Percentiles rank a stretch among this genome's conserved stretches.
Evolutionary conservation across 768 basidiomycete genomes (phyloP).

Genomic region (Rhizopogon vinicolor): DNA sequence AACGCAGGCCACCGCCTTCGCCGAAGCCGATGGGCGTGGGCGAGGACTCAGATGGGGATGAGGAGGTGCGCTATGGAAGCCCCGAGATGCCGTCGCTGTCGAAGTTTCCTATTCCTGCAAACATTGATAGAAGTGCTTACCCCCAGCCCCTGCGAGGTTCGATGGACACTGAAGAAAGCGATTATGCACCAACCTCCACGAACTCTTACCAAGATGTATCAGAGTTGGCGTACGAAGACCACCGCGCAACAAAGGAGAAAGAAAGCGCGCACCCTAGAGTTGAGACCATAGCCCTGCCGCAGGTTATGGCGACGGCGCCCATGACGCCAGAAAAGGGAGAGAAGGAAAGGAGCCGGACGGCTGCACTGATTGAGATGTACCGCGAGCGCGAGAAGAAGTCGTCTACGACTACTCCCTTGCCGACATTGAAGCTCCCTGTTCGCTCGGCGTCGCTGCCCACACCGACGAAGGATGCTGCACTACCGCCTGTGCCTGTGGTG

Average conservation of each 20-base stretch:
- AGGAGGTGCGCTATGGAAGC: conserved; percentile 27
- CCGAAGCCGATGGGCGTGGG: conserved; percentile 13
- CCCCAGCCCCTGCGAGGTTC: conserved; percentile 26
- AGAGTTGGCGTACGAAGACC: conserved; percentile 21
- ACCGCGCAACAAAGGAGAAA: conserved; percentile 14
- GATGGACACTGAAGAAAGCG: conserved; percentile 28
- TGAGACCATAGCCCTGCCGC: conserved; percentile 26
- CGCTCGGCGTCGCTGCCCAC: conserved; percentile 15
- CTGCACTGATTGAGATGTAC: conserved; percentile 83
- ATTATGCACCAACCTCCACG: conserved; percentile 26
- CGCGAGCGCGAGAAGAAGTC: conserved; percentile 59
- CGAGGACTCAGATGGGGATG: conserved; percentile 31
- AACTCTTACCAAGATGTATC: conserved; percentile 24
- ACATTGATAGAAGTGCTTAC: background rate
- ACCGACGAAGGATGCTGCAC: conserved; percentile 6
- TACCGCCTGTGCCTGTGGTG: conserved; percentile 5
- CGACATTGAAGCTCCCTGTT: conserved; percentile 32
- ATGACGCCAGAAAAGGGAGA: conserved; percentile 15
- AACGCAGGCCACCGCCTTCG: conserved; percentile 42
- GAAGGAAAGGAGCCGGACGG: conserved; percentile 53
- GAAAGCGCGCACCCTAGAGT: conserved; percentile 20
- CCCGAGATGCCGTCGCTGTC: conserved; percentile 12
- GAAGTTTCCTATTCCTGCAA: background rate
- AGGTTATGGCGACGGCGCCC: conserved; percentile 3
- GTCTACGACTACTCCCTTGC: conserved; percentile 4